Base-by-base conservation (phyloP, 2,329 filamentous ascomycete genomes). In the Colletotrichum simmondsii region DNA sequence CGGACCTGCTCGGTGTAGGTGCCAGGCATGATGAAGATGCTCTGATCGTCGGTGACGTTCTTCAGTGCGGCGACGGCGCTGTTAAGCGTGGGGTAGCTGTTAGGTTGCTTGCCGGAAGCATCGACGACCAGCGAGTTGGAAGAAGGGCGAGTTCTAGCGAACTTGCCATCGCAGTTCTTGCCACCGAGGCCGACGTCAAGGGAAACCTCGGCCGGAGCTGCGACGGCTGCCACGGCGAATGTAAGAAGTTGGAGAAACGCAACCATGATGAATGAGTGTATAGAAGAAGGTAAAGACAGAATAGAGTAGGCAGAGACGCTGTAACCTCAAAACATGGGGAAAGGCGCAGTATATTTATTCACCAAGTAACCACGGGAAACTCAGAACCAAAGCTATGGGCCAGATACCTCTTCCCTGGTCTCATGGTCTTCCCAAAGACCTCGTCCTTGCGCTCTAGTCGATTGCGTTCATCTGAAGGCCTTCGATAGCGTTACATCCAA, bases 11-110 rank as follows among this genome's bases (percentile, higher is more conserved):
- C 73, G 3, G 81, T 81, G 83, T 92, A 92, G 24, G 86, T 90
- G 7, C 73, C 71, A 81, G 92, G 92, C 49, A 87, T 90, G 79
- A 93, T 88, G 83, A 92, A 93, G 30, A 77, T 70, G 16, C 71
- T 74, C 64, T 76, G 76, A 59, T 80, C 78, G 75, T 77, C 59
- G 32, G 74, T 76, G 24, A 61, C 75, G 71, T 76, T 75, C 56
- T 72, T 66, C 26, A 76, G 66, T 10, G 75, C 74, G 4, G 70
- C 71, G 10, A 77, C 57, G 4, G 75, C 76, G 14, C 59, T 63
- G 63, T 66, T 61, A 16, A 75, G 16, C 5, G 54, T 64, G 19
- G 35, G 11, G n/a, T 71, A 75, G 63, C 73, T 75, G 16, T 58
- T 54, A 19, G 63, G 46, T 8, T 62, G 14, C n/a, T 70, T 35